Evolutionary conservation across 306 rosid species (phyloP), one percentile per base, ranked within the genome.

Genomic region (Urtica urens): DNA sequence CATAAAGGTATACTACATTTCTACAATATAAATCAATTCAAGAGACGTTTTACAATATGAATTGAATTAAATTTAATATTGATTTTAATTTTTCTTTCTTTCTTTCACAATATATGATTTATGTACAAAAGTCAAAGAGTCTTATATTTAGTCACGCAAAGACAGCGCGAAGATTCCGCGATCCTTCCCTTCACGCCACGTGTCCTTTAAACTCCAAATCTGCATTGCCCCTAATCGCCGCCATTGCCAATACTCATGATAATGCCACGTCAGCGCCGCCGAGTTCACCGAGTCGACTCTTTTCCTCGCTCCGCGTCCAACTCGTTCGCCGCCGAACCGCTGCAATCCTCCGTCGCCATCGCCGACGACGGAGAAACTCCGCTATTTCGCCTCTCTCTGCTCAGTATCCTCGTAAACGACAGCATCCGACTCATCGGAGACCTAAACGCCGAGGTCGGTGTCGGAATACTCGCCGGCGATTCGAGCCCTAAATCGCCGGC

Each of bases 351-450:
- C 10, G 40, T 35, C 2, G 5, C 40, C 4, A 4, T 35, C 15
- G 15, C 11, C 1, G 70, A 69, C 6, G 80, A 35, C 1, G 94
- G 83, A 0, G 84, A 83, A 51, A 39, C 14, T 16, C 71, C 69
- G 6, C 71, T 69, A 6, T 49, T 35, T 29, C 73, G 63, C 23
- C 34, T 53, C 13, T 83, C 92, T 59, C 79, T 64, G 37, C 93
- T 74, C 0, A 87, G 61, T 0, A 87, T 73, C 33, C 82, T 67
- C 69, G 49, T 76, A 2, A 88, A 72, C 49, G 94, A 88, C 68
- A 76, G 2, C 71, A 83, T 63, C 2, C 88, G 83, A 37, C 83
- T 72, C 71, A 67, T 63, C 43, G 94, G 75, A 6, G 94, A 80
- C 15, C 66, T 26, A 26, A 66, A 72, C 49, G 78, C 44, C 54